Base-by-base conservation (phyloP, 805 yeast species). In the Metschnikowia kunwiensis region DNA sequence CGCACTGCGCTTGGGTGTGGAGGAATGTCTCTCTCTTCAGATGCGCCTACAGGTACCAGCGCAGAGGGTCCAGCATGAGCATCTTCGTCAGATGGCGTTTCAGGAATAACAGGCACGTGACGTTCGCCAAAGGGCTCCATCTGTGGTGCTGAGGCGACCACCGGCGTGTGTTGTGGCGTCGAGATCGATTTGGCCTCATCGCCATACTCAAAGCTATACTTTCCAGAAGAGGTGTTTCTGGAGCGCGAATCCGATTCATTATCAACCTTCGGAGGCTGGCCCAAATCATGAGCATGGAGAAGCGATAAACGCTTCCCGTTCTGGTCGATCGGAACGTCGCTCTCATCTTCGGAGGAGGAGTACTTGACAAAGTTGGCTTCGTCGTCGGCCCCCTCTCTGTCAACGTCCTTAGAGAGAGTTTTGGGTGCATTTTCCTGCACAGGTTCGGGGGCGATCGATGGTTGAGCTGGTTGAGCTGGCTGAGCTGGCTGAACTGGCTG, bases 161-260 rank as follows among this genome's bases (percentile, higher is more conserved):
- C 22, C 1, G 52, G 50, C 1, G 50, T 46, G 9, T 40, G 44
- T 17, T 36, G 43, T 2, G 70, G 67, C 2, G 66, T 54, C 4
- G 54, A 46, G 15, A 64, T 53, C 13, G 63, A 54, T 15, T 51
- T 50, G 23, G 53, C 47, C 27, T 66, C 72, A 32, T 66, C 72
- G 24, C 71, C 72, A 22, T 59, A 55, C 43, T 64, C 72, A 43
- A 66, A 66, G 39, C 70, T 64, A 47, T 63, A 64, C 38, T 53
- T 59, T 25, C 57, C 42, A 4, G 43, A 40, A 21, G 49, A 46
- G 7, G 47, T 40, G 20, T 43, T 43, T 26, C 51, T 34, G 4
- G 49, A 43, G 12, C 40, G 46, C 24, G 33, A 13, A 16, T 44
- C 49, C 18, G 38, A 31, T 14, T 44, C 53, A 4, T 40, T 25